Conservation (phyloP, 2,329 filamentous ascomycete genomes). For the Paraphaeosphaeria sporulosa region DNA sequence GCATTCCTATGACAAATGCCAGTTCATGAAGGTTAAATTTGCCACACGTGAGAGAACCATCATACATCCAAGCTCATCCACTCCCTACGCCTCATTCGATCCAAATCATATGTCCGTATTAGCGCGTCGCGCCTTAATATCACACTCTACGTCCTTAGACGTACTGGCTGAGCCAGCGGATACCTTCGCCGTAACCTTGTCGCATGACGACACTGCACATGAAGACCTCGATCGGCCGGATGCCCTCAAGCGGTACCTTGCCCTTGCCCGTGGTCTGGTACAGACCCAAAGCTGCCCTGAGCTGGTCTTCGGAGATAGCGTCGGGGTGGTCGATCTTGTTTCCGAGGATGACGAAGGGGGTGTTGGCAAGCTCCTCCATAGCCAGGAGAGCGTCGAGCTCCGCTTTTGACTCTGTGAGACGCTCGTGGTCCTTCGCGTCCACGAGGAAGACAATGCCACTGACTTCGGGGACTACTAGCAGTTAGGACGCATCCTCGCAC, state of each 20-base stretch:
- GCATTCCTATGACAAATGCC: constrained; percentile 8
- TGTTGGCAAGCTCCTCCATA: constrained; percentile 96
- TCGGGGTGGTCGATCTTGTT: constrained; percentile 99
- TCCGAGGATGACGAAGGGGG: constrained; percentile 93
- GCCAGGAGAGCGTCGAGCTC: constrained; percentile 92
- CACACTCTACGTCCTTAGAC: constrained; percentile 33
- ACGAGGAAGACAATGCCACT: constrained; percentile 94
- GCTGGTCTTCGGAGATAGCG: constrained; percentile 93
- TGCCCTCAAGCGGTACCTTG: constrained; percentile 48
- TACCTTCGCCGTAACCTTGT: constrained; percentile 67
- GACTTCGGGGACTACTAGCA: constrained; percentile 44
- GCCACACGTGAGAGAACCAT: constrained; percentile 9
- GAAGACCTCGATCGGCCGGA: constrained; percentile 81
- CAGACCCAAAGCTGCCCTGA: constrained; percentile 88
- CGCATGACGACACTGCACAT: constrained; percentile 99
- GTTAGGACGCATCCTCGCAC: constrained; percentile 15
- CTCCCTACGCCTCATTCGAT: constrained; percentile 13
- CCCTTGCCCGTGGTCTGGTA: constrained; percentile 69
- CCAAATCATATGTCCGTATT: not conserved
- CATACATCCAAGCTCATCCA: constrained; percentile 11
- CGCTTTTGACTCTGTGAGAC: constrained; percentile 91
- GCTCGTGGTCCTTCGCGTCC: constrained; percentile 96
- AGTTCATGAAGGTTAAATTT: constrained; percentile 9
- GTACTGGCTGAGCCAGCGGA: constrained; percentile 53
- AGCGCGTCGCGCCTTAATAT: not conserved